phyloP scores from a whole-genome alignment of 1,139 yeast genomes.

The Pneumocystis jirovecii region DNA sequence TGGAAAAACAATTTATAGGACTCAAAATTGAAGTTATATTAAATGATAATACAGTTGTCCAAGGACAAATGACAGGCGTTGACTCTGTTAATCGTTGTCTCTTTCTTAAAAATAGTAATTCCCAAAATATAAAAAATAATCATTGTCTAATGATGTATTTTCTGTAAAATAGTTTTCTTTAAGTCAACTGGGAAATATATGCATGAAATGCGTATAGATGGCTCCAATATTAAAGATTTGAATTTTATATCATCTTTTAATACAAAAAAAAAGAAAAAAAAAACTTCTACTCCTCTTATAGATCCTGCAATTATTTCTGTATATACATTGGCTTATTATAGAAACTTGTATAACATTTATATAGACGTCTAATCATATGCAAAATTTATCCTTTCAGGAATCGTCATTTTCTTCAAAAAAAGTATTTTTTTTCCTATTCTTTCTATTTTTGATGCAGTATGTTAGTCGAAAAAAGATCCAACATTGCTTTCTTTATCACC shows the following conservation, averaged over 20 bases:
- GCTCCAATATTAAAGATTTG: not conserved
- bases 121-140: not conserved
- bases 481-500: not conserved
- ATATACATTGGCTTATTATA: not conserved
- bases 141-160: not conserved
- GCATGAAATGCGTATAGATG: not conserved
- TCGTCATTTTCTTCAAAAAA: not conserved
- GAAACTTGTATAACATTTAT: not conserved
- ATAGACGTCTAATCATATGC: not conserved
- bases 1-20: not conserved
- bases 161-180: not conserved
- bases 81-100: not conserved
- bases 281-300: not conserved
- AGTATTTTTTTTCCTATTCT: not conserved
- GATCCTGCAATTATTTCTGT: not conserved
- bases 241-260: not conserved
- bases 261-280: not conserved
- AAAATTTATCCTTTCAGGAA: not conserved
- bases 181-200: not conserved
- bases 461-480: not conserved
- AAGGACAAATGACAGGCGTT: not conserved
- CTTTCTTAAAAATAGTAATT: not conserved
- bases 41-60: not conserved
- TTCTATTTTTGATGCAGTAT: not conserved
- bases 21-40: not conserved